A percentile compares a stretch with the other conserved stretches of the same genome.
Evolutionary conservation across 1,139 yeast genomes (phyloP).

Genomic region (Geotrichum restrictum): DNA sequence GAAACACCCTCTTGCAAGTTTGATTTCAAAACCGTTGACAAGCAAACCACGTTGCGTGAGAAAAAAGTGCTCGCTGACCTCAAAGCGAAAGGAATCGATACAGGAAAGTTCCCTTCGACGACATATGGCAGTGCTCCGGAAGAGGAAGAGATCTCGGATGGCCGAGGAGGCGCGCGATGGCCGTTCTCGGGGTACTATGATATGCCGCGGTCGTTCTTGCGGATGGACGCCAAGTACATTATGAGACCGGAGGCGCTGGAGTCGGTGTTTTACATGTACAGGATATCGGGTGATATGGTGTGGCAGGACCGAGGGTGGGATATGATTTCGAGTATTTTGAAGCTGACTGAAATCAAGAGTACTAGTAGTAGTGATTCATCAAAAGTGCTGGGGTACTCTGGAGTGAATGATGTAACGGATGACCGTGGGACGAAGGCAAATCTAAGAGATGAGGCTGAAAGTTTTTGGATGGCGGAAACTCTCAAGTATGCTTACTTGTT

Average conservation of each 20-base stretch:
- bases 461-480: conserved; percentile 80
- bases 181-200: conserved; percentile 33
- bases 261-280: conserved; percentile 66
- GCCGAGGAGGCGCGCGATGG: conserved; percentile 28
- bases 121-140: neutral
- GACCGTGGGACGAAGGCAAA: conserved; percentile 22
- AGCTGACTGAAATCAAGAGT: conserved; percentile 23
- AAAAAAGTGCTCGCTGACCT: neutral
- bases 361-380: neutral
- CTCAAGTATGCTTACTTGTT: conserved; percentile 68
- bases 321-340: conserved; percentile 52
- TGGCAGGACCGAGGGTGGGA: conserved; percentile 73
- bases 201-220: conserved; percentile 37
- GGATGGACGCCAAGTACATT: conserved; percentile 50
- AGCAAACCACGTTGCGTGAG: conserved; percentile 6
- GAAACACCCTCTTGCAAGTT: conserved; percentile 22
- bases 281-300: conserved; percentile 66
- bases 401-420: conserved; percentile 52
- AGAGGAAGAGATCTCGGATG: conserved; percentile 21
- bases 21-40: conserved; percentile 25
- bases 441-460: conserved; percentile 51
- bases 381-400: conserved; percentile 39
- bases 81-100: conserved; percentile 1
- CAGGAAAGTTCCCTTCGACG: neutral
- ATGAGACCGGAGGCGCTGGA: conserved; percentile 77